phyloP scores from a whole-genome alignment of 1,139 yeast genomes.

The Pichia sp. region DNA sequence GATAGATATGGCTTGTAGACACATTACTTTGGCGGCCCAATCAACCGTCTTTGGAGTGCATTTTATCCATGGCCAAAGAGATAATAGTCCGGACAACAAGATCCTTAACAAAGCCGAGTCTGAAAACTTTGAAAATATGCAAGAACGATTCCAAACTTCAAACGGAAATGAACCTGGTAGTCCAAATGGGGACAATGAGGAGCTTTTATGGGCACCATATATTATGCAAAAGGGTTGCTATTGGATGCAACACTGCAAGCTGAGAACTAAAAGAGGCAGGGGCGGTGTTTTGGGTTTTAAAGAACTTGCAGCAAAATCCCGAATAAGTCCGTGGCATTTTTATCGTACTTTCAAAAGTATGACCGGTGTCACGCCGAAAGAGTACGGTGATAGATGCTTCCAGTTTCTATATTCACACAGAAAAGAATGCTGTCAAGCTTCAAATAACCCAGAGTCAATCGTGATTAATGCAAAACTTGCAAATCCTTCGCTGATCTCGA shows the following conservation, averaged over 20 bases:
- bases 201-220: background rate
- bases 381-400: conserved; percentile 85
- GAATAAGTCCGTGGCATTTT: conserved; percentile 89
- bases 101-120: background rate
- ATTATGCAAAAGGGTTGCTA: conserved; percentile 12
- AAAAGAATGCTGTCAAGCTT: background rate
- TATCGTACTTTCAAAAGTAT: conserved; percentile 84
- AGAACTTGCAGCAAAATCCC: conserved; percentile 81
- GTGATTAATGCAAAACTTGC: conserved; percentile 31
- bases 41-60: conserved; percentile 39
- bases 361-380: conserved; percentile 82
- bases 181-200: conserved; percentile 1
- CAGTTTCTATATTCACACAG: conserved; percentile 38
- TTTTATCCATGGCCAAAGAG: background rate
- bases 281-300: conserved; percentile 89
- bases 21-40: conserved; percentile 71
- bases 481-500: conserved; percentile 28
- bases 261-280: conserved; percentile 58
- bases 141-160: background rate
- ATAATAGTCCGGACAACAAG: background rate
- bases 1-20: conserved; percentile 78
- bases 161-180: background rate
- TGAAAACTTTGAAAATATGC: background rate
- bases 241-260: conserved; percentile 15
- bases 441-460: conserved; percentile 17